Evolutionary conservation across 768 basidiomycete species (phyloP).

Genomic region (Tylopilus subfusipes): DNA sequence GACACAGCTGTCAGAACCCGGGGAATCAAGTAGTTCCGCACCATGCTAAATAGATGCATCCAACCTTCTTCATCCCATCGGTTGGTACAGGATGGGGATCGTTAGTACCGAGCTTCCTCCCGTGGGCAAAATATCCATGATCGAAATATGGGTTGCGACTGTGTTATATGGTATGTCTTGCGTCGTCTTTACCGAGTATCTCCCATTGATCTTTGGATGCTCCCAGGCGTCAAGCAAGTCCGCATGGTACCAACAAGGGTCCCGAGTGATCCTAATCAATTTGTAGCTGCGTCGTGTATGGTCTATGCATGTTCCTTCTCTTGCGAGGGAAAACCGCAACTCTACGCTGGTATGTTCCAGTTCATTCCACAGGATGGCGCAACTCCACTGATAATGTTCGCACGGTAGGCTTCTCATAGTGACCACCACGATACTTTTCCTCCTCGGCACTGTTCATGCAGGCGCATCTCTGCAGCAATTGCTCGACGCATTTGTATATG

Average conservation of each 20-base stretch:
- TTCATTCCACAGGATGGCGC: neutral
- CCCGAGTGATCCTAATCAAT: neutral
- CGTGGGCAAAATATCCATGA: neutral
- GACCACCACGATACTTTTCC: neutral
- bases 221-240: neutral
- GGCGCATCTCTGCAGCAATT: neutral
- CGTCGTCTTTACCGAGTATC: neutral
- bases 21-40: neutral
- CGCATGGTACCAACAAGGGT: no score
- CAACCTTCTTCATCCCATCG: neutral
- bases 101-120: neutral
- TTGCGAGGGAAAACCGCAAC: neutral
- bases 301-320: neutral
- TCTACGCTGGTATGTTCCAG: neutral
- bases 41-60: neutral
- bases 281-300: neutral
- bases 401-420: neutral
- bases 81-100: neutral
- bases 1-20: neutral
- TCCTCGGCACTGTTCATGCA: neutral
- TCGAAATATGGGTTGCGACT: neutral
- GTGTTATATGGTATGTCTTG: neutral
- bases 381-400: neutral
- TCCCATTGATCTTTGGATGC: neutral
- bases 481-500: constrained; percentile 1